Conservation (phyloP, 2,329 filamentous ascomycete species). For the Calonectria leucothoes region DNA sequence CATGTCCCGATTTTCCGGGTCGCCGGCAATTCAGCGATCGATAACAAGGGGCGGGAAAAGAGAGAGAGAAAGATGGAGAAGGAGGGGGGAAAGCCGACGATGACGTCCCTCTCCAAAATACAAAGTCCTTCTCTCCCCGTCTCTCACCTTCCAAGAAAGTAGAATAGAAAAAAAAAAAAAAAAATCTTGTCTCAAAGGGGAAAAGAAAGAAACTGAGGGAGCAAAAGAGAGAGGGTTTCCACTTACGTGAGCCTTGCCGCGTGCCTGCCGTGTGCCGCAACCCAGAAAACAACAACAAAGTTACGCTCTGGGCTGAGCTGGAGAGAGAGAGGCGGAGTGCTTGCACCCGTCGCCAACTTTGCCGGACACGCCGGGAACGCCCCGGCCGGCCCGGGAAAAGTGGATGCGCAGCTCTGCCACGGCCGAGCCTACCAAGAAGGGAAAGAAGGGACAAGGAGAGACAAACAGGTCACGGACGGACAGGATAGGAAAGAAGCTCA, state of each 20-base stretch:
- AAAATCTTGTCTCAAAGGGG: too few species aligned
- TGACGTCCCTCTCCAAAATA: neutral
- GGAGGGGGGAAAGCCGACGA: neutral
- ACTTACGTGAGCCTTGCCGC: neutral
- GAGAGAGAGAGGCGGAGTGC: neutral
- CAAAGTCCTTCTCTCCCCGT: too few species aligned
- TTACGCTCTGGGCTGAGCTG: neutral
- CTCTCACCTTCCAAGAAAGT: too few species aligned
- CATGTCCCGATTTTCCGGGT: neutral
- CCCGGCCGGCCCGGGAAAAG: slow-evolving; percentile 19
- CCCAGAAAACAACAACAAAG: neutral
- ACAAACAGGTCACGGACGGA: neutral
- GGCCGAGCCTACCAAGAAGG: neutral
- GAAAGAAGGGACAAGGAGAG: neutral
- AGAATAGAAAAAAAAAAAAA: neutral
- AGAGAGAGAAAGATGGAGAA: neutral
- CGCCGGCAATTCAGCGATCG: neutral
- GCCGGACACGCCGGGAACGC: slow-evolving; percentile 13
- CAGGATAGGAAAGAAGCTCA: neutral
- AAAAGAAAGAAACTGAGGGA: neutral
- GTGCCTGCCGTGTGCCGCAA: neutral
- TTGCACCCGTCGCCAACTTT: slow-evolving; percentile 1
- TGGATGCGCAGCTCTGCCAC: neutral
- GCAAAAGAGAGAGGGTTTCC: neutral
- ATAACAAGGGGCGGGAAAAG: neutral